Base-by-base conservation (phyloP, 208 protist genomes). In the Leishmania braziliensis region DNA sequence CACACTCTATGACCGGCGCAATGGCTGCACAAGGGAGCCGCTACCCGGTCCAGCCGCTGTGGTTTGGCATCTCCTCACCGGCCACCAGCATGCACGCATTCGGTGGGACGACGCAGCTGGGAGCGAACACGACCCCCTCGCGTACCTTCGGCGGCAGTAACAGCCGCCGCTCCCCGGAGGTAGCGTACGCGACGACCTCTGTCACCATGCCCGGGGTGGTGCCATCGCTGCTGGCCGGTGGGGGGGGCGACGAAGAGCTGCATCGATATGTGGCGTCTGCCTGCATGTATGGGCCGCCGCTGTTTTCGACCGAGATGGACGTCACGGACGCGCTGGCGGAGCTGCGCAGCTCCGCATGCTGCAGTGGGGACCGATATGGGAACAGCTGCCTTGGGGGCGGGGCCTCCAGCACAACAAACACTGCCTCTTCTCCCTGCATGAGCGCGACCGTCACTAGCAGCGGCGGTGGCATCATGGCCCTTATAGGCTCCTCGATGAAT, bases 241-340 rank as follows among this genome's bases (percentile, higher is more conserved):
- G 48, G 33, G 82, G 77, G 9, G 82, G 82, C 9, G 82, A 51
- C 3, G 82, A 79, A 51, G 82, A 85, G 39, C 10, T 65, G 10
- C 69, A 82, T 43, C 50, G 62, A 2, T 75, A 65, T 58, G 23
- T 72, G 1, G 26, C 36, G 5, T 62, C 82, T 20, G 36, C 73
- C 0, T 48, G 72, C 39, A 48, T 85, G 39, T 85, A 85, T 36
- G 82, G 82, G 1, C 82, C 82, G 3, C 82, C 82, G 43, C 66
- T 85, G 20, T 85, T 85, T 48, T 72, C 82, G 0, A 85, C 82
- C 29, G 77, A 85, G 77, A 85, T 85, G 82, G 82, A 85, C 65
- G 82, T 85, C 36, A 82, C 82, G 39, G 82, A 82, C n/a, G 82
- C 82, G 16, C 54, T 85, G 65, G 82, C 82, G 20, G 82, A 85